phyloP scores from a whole-genome alignment of 495 filamentous ascomycete species.

The Trichoderma erinaceum region DNA sequence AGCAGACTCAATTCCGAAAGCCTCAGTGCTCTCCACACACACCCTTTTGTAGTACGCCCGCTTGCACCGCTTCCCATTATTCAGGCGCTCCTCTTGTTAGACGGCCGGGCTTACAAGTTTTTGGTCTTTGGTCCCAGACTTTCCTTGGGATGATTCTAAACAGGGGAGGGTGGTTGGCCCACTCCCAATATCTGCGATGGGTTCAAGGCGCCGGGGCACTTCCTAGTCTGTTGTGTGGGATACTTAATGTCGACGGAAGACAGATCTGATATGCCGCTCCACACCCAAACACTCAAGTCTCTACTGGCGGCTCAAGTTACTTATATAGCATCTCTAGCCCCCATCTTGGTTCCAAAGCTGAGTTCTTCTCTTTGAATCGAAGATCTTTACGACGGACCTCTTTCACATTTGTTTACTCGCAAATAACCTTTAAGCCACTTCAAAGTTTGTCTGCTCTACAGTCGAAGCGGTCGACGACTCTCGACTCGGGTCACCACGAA shows the following conservation, averaged over 20 bases:
- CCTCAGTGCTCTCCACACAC: neutral
- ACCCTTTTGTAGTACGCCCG: neutral
- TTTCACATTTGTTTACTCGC: neutral
- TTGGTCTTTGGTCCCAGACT: neutral
- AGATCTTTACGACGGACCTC: neutral
- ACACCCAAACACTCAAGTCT: constrained; percentile 4
- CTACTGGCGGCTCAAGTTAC: neutral
- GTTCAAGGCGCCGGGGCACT: constrained; percentile 9
- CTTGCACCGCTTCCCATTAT: neutral
- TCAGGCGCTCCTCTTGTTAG: neutral
- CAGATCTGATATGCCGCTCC: constrained; percentile 14
- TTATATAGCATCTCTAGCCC: constrained; percentile 6
- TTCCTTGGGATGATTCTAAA: constrained; percentile 4
- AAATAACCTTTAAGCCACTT: neutral
- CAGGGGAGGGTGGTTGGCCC: neutral
- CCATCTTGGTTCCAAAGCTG: neutral
- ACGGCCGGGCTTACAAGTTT: neutral
- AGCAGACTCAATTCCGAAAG: neutral
- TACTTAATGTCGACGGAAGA: constrained; percentile 13
- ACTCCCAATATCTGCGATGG: constrained; percentile 13
- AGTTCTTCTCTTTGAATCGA: neutral
- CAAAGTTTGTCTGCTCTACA: neutral
- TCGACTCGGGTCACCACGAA: constrained; percentile 13
- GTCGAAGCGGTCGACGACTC: neutral
- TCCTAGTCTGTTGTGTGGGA: constrained; percentile 12